Base-by-base conservation (phyloP, 495 filamentous ascomycete species). In the Apiosordaria backusii region DNA sequence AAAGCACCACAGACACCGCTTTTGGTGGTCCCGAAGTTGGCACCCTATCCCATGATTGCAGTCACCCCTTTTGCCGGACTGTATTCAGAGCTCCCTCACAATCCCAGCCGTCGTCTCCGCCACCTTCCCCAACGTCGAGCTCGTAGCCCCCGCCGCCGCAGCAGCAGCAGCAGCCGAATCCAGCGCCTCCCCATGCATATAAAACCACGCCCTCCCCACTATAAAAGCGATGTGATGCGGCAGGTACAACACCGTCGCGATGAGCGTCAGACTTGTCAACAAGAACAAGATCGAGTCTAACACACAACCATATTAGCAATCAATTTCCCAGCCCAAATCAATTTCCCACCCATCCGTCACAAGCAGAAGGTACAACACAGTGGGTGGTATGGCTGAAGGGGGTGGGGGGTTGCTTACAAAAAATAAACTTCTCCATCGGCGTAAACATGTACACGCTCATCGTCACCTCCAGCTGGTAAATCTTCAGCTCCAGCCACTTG, bases 241-340 rank as follows among this genome's bases (percentile, higher is more conserved):
- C 21, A 99, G 90, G 81, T 99, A 99, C 66, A 98, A 86, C 54
- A 90, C 89, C 69, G 86, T 87, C 64, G 90, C 95, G 71, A 93
- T 90, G 67, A 92, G 83, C 72, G 96, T 86, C 83, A 98, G 88
- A 69, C 87, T 87, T 77, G 91, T 77, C 72, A 96, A 87, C 71
- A 96, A 87, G 79, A 99, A 92, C 74, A 97, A 83, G 75, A 97
- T 84, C 10, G 91, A 93, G 83, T 97, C 95, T 99, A 68, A 35
- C n/a, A 24, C 26, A 7, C 15, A 18, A 16, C 9, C 4, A 2
- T 15, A 26, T 60, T 60, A 26, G 57, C 26, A 21, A 57, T 3
- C 53, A 10, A 24, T n/a, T 50, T 50, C 45, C 45, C 7, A 50
- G 7, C 18, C 45, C 45, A 50, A 18, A 21, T 15, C n/a, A n/a